A percentile compares a stretch with the other conserved stretches of the same genome.
Conservation (phyloP, 2,329 filamentous ascomycete species). For the Nemania sp. region DNA sequence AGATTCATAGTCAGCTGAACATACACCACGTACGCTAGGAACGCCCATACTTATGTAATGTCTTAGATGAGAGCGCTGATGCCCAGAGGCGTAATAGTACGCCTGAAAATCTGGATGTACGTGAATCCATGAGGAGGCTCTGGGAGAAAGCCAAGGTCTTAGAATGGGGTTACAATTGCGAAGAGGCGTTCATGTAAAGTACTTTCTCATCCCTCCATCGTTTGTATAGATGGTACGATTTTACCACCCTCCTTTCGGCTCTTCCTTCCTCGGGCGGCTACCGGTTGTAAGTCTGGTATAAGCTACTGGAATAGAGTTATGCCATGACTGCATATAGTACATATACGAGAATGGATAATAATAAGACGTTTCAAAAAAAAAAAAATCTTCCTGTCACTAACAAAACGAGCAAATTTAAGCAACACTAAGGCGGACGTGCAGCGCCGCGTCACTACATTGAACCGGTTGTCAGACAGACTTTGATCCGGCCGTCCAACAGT, state of each 20-base stretch:
- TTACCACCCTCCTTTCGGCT: background rate
- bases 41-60: background rate
- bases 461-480: background rate
- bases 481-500: background rate
- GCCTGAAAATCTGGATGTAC: background rate
- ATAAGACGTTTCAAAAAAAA: background rate
- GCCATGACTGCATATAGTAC: background rate
- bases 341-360: background rate
- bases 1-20: background rate
- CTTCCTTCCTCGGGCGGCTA: background rate
- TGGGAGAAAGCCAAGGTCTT: background rate
- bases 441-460: constrained; percentile 4
- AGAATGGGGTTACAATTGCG: background rate
- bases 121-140: background rate
- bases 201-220: background rate
- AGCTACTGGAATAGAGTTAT: background rate
- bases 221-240: background rate
- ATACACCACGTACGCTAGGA: background rate
- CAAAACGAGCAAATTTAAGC: background rate
- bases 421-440: background rate
- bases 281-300: background rate
- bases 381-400: background rate
- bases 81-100: background rate
- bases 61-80: background rate
- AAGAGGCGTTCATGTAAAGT: background rate